A percentile compares a stretch with the other conserved stretches of the same genome.
phyloP scores from a whole-genome alignment of 2,329 filamentous ascomycete genomes.

The Microcera coccophila region DNA sequence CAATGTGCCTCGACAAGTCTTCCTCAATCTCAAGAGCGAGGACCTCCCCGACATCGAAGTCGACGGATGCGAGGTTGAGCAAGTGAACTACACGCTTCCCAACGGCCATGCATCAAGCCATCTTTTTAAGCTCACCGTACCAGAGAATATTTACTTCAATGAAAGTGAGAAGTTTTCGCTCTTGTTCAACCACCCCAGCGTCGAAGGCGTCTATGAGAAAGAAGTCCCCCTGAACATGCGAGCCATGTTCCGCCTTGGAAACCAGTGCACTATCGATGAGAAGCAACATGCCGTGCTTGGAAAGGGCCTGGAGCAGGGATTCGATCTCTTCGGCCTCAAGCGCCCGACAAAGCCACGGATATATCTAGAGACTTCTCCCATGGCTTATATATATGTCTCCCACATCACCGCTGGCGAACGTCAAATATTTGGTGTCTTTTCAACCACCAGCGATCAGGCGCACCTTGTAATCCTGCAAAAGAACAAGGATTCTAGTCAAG shows the following conservation, averaged over 20 bases:
- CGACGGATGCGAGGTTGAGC: slow-evolving; percentile 81
- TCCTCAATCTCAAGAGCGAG: slow-evolving; percentile 83
- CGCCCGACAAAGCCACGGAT: slow-evolving; percentile 59
- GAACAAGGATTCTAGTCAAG: slow-evolving; percentile 69
- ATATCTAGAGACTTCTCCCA: slow-evolving; percentile 70
- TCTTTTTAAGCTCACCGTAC: slow-evolving; percentile 88
- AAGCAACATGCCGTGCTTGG: slow-evolving; percentile 85
- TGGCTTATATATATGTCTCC: slow-evolving; percentile 88
- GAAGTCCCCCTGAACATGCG: slow-evolving; percentile 83
- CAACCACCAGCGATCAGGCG: slow-evolving; percentile 72
- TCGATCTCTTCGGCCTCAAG: slow-evolving; percentile 75
- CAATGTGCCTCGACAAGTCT: slow-evolving; percentile 83
- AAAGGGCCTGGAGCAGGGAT: slow-evolving; percentile 87
- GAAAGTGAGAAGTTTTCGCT: slow-evolving; percentile 78
- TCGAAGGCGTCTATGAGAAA: slow-evolving; percentile 96
- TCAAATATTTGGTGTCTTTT: slow-evolving; percentile 92
- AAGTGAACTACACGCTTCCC: slow-evolving; percentile 87
- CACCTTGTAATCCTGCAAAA: slow-evolving; percentile 86
- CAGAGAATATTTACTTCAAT: slow-evolving; percentile 81
- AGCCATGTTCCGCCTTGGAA: slow-evolving; percentile 85
- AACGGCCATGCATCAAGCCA: slow-evolving; percentile 94
- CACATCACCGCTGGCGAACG: slow-evolving; percentile 87
- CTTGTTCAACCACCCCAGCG: slow-evolving; percentile 86
- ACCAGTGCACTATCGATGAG: slow-evolving; percentile 89
- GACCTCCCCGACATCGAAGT: slow-evolving; percentile 87